These are phyloP conservation scores for Colletotrichum tabaci DNA, from an alignment of 2,329 filamentous ascomycete species.

Conservation along the genomic window DNA sequence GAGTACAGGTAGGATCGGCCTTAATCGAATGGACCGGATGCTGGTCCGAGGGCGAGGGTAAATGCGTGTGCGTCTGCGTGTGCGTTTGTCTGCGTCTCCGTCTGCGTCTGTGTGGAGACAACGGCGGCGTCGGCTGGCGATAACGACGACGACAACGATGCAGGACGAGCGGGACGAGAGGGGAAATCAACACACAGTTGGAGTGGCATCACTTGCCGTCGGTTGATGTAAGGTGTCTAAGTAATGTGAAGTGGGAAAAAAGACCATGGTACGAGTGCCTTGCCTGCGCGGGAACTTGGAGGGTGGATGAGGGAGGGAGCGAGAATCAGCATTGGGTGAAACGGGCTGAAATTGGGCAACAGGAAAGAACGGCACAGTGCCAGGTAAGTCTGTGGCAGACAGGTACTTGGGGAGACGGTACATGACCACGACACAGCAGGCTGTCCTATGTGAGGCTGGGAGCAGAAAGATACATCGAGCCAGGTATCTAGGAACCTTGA, in stretches of 20 bases:
- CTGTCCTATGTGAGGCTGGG: background rate
- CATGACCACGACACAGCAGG: background rate
- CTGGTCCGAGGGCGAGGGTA: slow-evolving; percentile 25
- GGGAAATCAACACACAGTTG: background rate
- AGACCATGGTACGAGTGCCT: background rate
- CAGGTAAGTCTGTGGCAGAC: background rate
- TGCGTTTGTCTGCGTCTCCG: too few species aligned
- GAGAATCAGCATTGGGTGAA: background rate
- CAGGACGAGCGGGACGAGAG: too few species aligned
- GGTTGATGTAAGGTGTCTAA: background rate
- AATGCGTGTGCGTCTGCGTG: slow-evolving; percentile 9
- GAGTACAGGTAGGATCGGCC: slow-evolving; percentile 14
- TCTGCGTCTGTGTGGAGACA: too few species aligned
- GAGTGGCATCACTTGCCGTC: slow-evolving; percentile 17
- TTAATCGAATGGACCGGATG: slow-evolving; percentile 25
- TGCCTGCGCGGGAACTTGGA: background rate
- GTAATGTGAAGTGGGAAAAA: background rate
- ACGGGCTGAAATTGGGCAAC: slow-evolving; percentile 3
- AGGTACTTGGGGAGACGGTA: background rate
- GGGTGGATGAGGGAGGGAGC: background rate
- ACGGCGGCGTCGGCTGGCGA: background rate
- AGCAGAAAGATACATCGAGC: background rate
- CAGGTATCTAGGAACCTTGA: background rate
- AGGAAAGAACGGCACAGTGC: background rate
- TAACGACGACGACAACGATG: too few species aligned